These are phyloP conservation scores for Colletotrichum spinosum DNA, from an alignment of 2,329 filamentous ascomycete genomes.

Conservation along the genomic window DNA sequence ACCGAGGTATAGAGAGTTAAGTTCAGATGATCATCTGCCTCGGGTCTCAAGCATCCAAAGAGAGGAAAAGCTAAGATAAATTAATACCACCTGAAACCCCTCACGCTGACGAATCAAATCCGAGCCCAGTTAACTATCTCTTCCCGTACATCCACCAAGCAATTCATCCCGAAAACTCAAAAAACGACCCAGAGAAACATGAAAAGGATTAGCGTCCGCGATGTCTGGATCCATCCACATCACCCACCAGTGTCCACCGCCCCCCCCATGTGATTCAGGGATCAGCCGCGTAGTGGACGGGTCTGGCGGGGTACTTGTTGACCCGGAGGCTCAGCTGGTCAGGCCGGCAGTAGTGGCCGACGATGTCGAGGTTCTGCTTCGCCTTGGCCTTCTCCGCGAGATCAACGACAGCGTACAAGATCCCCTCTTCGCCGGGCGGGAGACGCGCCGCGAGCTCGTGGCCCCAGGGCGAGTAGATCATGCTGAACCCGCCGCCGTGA, in stretches of 20 bases:
- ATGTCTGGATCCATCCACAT: too few relatives aligned
- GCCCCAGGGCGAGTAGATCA: slow-evolving; percentile 48
- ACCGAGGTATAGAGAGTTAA: slow-evolving; percentile 11
- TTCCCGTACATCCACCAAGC: slow-evolving; percentile 14
- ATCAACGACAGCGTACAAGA: slow-evolving; percentile 53
- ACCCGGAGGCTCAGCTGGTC: slow-evolving; percentile 47
- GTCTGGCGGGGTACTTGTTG: slow-evolving; percentile 25
- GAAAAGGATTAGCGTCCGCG: too few relatives aligned
- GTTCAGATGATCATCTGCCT: slow-evolving; percentile 18
- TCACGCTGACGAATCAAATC: slow-evolving; percentile 11
- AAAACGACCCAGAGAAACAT: too few relatives aligned
- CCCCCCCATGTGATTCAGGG: slow-evolving; percentile 2
- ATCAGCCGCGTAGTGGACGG: slow-evolving; percentile 25
- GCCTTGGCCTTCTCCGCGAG: slow-evolving; percentile 39
- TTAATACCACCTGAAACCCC: slow-evolving; percentile 17
- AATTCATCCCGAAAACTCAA: too few relatives aligned
- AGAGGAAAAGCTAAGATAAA: not conserved
- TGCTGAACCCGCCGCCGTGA: slow-evolving; percentile 42
- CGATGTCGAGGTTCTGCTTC: slow-evolving; percentile 35
- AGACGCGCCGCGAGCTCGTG: slow-evolving; percentile 43
- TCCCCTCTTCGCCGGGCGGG: slow-evolving; percentile 45
- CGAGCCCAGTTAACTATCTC: not conserved
- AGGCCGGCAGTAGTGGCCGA: slow-evolving; percentile 51
- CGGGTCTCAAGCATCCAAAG: slow-evolving; percentile 1
- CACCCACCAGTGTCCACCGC: too few relatives aligned